Evolutionary conservation across 75 land plant genomes (phyloP).

Genomic region (Ceratopteris richardii): DNA sequence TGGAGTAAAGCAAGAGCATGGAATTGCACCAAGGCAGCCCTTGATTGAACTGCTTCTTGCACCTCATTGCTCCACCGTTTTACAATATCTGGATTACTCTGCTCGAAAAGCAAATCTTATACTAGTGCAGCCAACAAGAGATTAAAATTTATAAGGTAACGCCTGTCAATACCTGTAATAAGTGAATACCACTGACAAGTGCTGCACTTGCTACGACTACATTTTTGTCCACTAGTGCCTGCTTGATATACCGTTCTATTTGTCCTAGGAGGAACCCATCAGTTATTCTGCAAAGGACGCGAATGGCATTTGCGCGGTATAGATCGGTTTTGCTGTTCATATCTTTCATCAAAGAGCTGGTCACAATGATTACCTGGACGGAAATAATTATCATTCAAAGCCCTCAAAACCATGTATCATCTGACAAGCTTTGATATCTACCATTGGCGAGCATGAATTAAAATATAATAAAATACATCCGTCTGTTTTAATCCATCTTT

Average conservation of each 20-base stretch:
- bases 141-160: too few species aligned
- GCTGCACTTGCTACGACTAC: constrained; percentile 98
- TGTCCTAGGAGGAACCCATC: constrained; percentile 89
- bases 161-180: constrained; percentile 68
- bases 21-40: constrained; percentile 92
- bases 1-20: constrained; percentile 89
- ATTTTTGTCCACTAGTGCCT: constrained; percentile 96
- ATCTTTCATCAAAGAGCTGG: constrained; percentile 98
- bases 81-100: constrained; percentile 94
- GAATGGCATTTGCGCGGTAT: constrained; percentile 95
- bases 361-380: constrained; percentile 88
- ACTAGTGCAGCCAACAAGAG: too few species aligned
- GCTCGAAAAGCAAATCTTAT: too few species aligned
- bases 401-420: too few species aligned
- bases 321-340: constrained; percentile 97
- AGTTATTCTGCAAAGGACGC: constrained; percentile 87
- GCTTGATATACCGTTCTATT: constrained; percentile 93
- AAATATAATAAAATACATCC: too few species aligned
- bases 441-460: too few species aligned
- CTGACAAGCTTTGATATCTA: too few species aligned
- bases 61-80: constrained; percentile 99
- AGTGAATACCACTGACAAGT: constrained; percentile 90
- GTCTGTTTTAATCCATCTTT: too few species aligned
- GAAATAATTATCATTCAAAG: too few species aligned
- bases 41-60: constrained; percentile 94